Evolutionary conservation across 1,284 basidiomycete species (phyloP), one percentile per base, ranked within the genome.

Genomic region (Stygiomarasmius scandens): DNA sequence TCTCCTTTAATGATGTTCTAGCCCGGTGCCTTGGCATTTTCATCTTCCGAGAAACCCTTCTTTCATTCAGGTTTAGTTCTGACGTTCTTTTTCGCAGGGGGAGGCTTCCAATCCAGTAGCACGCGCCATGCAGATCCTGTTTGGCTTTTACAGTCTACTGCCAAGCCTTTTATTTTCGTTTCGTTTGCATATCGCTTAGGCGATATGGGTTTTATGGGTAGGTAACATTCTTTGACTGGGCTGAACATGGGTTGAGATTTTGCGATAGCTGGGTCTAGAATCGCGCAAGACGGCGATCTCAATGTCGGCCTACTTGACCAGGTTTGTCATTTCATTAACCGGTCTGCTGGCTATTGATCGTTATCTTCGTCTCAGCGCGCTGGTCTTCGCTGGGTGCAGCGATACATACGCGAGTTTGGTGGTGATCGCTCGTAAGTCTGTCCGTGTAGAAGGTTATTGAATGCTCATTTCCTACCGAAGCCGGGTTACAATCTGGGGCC

Each of bases 111-210:
- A 73, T 60, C 59, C 49, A 74, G 74, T 22, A 69, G 65, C 48
- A 70, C 70, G 6, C 69, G 68, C 54, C 65, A 66, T 41, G 64
- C 22, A 60, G 66, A 20, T 68, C 72, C 10, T 64, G 73, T 43
- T 52, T 23, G 62, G 73, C 43, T 61, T 75, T 54, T 63, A 65
- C 2, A 65, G 66, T 16, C 55, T 16, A 68, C 71, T n/a, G 54
- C 62, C 4, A 60, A 69, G n/a, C 73, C 72, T 19, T 58, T 77
- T 49, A 69, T 78, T 5, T 75, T 76, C 52, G 73, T 72, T 1
- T 72, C 76, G 0, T 75, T 78, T 51, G 71, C 74, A 54, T 78
- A 78, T 61, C 69, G 76, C 6, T 62, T 78, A 5, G 76, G 75
- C 9, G 72, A 73, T 74, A 76, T 50, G 75, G 76, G 1, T 77